phyloP scores from a whole-genome alignment of 2,329 filamentous ascomycete genomes.

The Nectriaceae sp. region DNA sequence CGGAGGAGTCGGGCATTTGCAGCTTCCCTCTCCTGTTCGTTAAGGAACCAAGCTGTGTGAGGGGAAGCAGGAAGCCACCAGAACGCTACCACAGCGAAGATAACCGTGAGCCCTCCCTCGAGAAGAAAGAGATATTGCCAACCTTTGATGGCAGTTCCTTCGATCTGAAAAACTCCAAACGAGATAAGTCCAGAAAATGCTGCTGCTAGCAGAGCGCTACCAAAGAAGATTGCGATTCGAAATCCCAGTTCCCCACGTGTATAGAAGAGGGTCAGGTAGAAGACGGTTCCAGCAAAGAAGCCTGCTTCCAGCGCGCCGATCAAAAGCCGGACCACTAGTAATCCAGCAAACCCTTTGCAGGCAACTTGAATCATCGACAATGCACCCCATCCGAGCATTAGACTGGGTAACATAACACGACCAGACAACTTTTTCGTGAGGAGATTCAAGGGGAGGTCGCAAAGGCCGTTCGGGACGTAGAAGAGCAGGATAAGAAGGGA shows the following conservation, averaged over 20 bases:
- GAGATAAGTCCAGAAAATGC: slow-evolving; percentile 65
- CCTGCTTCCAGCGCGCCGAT: slow-evolving; percentile 47
- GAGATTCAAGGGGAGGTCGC: slow-evolving; percentile 50
- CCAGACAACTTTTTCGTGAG: slow-evolving; percentile 48
- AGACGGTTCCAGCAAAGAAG: slow-evolving; percentile 50
- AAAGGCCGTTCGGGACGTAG: slow-evolving; percentile 52
- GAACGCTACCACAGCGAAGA: slow-evolving; percentile 19
- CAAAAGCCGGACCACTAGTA: slow-evolving; percentile 46
- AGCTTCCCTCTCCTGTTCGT: slow-evolving; percentile 42
- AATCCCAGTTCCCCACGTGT: slow-evolving; percentile 63
- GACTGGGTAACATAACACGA: slow-evolving; percentile 31
- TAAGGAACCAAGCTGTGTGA: slow-evolving; percentile 42
- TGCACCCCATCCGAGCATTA: slow-evolving; percentile 47
- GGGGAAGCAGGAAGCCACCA: slow-evolving; percentile 35
- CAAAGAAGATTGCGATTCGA: slow-evolving; percentile 56
- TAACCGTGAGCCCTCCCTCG: slow-evolving; percentile 49
- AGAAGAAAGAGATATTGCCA: slow-evolving; percentile 70
- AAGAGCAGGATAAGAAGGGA: slow-evolving; percentile 50
- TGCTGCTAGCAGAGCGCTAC: slow-evolving; percentile 64
- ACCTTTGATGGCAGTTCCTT: slow-evolving; percentile 52
- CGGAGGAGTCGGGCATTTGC: slow-evolving; percentile 42
- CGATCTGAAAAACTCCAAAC: slow-evolving; percentile 57
- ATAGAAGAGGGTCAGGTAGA: slow-evolving; percentile 52
- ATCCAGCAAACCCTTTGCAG: slow-evolving; percentile 45
- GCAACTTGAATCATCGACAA: slow-evolving; percentile 46